phyloP scores from a whole-genome alignment of 306 rosid species.

The Pyrus betulifolia region DNA sequence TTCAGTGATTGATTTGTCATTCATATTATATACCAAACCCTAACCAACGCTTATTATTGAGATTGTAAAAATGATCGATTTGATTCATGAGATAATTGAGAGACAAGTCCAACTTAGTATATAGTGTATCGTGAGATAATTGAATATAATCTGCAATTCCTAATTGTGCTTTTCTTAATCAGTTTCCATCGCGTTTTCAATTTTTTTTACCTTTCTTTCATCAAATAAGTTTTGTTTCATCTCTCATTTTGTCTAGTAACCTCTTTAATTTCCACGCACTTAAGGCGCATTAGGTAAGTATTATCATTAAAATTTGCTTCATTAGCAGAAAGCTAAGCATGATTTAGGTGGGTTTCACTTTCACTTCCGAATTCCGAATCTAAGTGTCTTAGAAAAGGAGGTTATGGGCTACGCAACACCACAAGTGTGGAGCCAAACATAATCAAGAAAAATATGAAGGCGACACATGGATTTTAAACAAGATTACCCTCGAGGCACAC shows the following conservation, averaged over 20 bases:
- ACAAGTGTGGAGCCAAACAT: background rate
- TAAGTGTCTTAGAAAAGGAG: slow-evolving; percentile 26
- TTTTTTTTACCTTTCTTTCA: background rate
- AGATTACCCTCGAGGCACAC: too few species aligned
- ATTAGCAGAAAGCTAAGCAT: slow-evolving; percentile 10
- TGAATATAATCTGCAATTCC: too few species aligned
- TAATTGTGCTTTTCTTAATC: too few species aligned
- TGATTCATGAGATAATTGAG: too few species aligned
- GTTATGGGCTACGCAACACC: slow-evolving; percentile 31
- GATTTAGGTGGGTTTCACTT: slow-evolving; percentile 44
- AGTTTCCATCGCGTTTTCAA: background rate
- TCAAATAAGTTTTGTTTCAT: background rate
- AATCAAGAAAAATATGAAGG: too few species aligned
- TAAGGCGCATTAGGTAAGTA: slow-evolving; percentile 2
- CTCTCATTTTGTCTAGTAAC: background rate
- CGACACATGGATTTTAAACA: too few species aligned
- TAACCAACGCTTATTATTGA: background rate
- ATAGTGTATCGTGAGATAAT: background rate
- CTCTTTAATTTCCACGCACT: background rate
- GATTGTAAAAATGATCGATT: background rate
- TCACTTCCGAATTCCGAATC: slow-evolving; percentile 64
- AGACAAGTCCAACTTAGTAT: too few species aligned
- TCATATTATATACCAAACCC: background rate
- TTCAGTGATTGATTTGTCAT: background rate
- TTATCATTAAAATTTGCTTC: slow-evolving; percentile 7